Conservation (phyloP, 2,329 filamentous ascomycete genomes). For the Pseudopithomyces maydicus region DNA sequence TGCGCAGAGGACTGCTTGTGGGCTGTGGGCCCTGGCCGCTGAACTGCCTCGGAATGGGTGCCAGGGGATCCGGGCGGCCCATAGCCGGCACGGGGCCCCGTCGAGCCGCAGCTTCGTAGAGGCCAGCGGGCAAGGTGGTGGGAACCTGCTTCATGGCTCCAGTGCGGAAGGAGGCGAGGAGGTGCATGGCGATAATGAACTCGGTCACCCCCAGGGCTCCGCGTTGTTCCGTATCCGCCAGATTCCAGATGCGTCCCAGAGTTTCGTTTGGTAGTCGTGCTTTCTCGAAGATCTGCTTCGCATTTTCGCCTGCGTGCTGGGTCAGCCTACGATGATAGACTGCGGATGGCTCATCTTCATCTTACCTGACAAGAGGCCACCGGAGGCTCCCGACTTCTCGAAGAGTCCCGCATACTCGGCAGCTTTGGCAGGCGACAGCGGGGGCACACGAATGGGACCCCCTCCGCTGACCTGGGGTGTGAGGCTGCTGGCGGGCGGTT, state of each 20-base stretch:
- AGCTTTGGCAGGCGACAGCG: constrained; percentile 85
- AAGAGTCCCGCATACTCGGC: constrained; percentile 88
- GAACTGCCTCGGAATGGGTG: constrained; percentile 81
- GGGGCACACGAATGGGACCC: constrained; percentile 82
- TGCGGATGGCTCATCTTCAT: constrained; percentile 7
- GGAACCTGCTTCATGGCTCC: constrained; percentile 81
- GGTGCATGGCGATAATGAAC: constrained; percentile 98
- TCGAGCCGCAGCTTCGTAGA: constrained; percentile 89
- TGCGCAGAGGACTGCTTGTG: constrained; percentile 65
- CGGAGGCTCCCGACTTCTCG: constrained; percentile 81
- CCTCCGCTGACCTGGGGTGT: constrained; percentile 41
- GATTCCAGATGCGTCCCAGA: constrained; percentile 92
- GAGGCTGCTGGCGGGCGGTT: constrained; percentile 42
- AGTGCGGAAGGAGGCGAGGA: constrained; percentile 88
- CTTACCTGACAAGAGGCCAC: constrained; percentile 73
- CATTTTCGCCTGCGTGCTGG: constrained; percentile 68
- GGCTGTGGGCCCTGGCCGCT: constrained; percentile 66
- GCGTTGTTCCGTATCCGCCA: constrained; percentile 91
- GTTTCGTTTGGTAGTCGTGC: constrained; percentile 87
- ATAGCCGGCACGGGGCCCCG: constrained; percentile 51
- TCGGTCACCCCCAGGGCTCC: constrained; percentile 86
- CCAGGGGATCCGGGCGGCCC: constrained; percentile 53
- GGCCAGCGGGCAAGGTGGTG: constrained; percentile 75
- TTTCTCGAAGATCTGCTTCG: constrained; percentile 94
- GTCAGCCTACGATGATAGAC: not conserved